A percentile compares a stretch with the other conserved stretches of the same genome.
These are phyloP conservation scores for Podila clonocystis DNA, from an alignment of 192 early-diverging fungal genomes.

Conservation along the genomic window DNA sequence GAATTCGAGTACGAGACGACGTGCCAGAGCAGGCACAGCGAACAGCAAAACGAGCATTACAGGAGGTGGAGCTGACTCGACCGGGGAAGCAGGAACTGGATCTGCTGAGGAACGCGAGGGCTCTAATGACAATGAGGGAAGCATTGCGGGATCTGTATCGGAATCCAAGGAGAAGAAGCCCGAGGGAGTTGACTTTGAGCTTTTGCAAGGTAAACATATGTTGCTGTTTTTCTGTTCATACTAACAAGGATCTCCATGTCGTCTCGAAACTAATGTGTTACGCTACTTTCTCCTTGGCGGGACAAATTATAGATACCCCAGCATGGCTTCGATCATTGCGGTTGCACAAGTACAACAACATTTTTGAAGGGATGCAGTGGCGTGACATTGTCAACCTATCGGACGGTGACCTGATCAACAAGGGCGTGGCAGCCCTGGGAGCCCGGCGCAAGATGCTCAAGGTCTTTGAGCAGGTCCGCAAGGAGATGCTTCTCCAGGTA, in stretches of 20 bases:
- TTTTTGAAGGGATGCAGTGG: conserved; percentile 91
- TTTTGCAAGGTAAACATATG: conserved; percentile 69
- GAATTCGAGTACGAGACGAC: conserved; percentile 1
- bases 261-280: too few species aligned
- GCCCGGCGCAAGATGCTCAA: conserved; percentile 97
- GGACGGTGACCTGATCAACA: conserved; percentile 82
- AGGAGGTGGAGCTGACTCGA: not conserved
- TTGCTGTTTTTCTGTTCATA: not conserved
- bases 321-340: conserved; percentile 92
- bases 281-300: too few species aligned
- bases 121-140: conserved; percentile 20
- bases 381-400: conserved; percentile 86
- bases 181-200: conserved; percentile 78
- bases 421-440: conserved; percentile 93
- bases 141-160: conserved; percentile 6
- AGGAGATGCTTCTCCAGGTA: conserved; percentile 52
- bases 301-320: conserved; percentile 76
- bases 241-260: not conserved
- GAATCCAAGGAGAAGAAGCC: conserved; percentile 78
- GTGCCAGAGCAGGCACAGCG: not conserved
- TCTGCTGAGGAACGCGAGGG: conserved; percentile 3
- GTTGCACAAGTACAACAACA: conserved; percentile 94
- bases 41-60: not conserved
- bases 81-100: conserved; percentile 1
- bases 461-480: conserved; percentile 87